These are phyloP conservation scores for Massarina eburnea DNA, from an alignment of 2,329 filamentous ascomycete species.

Conservation along the genomic window DNA sequence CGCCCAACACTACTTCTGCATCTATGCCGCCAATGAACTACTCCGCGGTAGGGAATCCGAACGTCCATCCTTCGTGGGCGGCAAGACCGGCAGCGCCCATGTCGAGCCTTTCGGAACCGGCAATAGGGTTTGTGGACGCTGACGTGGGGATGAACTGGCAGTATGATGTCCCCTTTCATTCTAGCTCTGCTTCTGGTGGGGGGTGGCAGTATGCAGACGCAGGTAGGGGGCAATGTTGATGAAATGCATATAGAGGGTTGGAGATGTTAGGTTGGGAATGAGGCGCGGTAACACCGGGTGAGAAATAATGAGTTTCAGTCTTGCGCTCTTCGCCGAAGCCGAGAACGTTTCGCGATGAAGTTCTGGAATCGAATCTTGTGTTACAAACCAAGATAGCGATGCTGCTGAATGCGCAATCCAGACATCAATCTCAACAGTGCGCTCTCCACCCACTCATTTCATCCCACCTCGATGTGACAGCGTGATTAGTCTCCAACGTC, in stretches of 20 bases:
- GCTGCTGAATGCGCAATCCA: too few species aligned
- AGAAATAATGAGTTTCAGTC: too few species aligned
- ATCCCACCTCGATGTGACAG: too few species aligned
- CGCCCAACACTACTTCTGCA: too few species aligned
- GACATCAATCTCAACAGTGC: too few species aligned
- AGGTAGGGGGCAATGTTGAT: not conserved
- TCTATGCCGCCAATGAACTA: not conserved
- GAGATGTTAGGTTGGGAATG: not conserved
- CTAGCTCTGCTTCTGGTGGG: not conserved
- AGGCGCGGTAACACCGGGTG: too few species aligned
- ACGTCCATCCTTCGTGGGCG: conserved; percentile 18
- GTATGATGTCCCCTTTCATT: not conserved
- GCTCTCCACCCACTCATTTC: too few species aligned
- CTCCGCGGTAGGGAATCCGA: conserved; percentile 5
- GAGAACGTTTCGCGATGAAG: too few species aligned
- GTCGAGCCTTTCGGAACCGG: conserved; percentile 11
- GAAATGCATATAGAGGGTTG: not conserved
- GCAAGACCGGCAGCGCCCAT: conserved; percentile 17
- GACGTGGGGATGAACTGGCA: conserved; percentile 6
- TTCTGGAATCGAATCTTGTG: too few species aligned
- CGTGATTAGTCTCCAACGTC: too few species aligned
- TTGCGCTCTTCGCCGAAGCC: too few species aligned
- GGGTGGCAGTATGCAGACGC: not conserved
- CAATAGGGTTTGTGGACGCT: not conserved
- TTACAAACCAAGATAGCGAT: too few species aligned